Conservation (phyloP, 2,329 filamentous ascomycete species). For the Paramyrothecium sp. region DNA sequence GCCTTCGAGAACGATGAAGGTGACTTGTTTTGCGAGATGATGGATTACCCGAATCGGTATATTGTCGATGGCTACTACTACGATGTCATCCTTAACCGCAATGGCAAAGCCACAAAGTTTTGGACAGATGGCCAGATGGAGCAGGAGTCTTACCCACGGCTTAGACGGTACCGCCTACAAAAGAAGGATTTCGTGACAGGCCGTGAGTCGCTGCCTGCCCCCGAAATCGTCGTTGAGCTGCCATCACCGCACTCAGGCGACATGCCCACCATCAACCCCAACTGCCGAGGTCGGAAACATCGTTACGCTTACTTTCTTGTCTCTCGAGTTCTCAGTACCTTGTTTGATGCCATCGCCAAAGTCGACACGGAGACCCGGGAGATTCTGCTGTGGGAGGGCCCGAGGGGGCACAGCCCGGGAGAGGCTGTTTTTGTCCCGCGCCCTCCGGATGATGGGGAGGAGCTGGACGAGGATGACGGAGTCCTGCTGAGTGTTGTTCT, state of each 20-base stretch:
- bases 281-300: conserved; percentile 47
- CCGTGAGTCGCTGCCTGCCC: conserved; percentile 14
- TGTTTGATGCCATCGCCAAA: conserved; percentile 64
- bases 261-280: conserved; percentile 64
- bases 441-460: conserved; percentile 20
- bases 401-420: conserved; percentile 61
- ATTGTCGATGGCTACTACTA: conserved; percentile 69
- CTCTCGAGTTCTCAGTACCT: conserved; percentile 55
- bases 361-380: conserved; percentile 58
- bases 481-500: conserved; percentile 62
- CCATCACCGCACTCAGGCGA: conserved; percentile 57
- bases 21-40: conserved; percentile 64
- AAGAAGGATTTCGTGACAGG: conserved; percentile 20
- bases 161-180: conserved; percentile 43
- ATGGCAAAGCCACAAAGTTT: conserved; percentile 42
- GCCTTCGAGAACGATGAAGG: conserved; percentile 61
- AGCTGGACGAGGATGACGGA: conserved; percentile 59
- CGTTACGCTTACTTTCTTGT: conserved; percentile 61
- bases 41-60: conserved; percentile 62
- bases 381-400: conserved; percentile 54
- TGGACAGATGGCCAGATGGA: conserved; percentile 37
- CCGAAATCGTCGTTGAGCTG: conserved; percentile 41
- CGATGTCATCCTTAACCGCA: conserved; percentile 58
- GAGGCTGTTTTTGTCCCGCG: conserved; percentile 66
- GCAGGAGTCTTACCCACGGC: conserved; percentile 31